phyloP scores from a whole-genome alignment of 345 rosid species.

The Punica granatum region DNA sequence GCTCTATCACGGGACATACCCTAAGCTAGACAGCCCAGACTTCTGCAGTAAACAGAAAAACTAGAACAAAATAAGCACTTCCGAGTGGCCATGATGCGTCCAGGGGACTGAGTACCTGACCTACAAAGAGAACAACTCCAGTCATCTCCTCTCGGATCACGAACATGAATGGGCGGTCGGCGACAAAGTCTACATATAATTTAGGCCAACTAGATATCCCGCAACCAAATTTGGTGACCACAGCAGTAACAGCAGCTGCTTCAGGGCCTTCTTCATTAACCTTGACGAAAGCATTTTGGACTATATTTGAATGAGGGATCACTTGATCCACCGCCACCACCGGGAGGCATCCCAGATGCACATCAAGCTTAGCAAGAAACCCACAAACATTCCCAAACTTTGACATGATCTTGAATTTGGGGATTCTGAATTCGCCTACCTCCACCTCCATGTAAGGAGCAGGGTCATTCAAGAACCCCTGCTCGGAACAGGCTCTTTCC shows the following conservation, averaged over 20 bases:
- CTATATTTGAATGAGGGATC: not conserved
- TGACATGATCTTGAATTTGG: constrained; percentile 7
- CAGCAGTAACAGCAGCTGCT: constrained; percentile 9
- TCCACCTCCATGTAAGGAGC: not conserved
- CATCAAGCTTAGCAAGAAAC: constrained; percentile 2
- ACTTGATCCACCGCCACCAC: not conserved
- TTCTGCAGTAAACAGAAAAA: too few relatives aligned
- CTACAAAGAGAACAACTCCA: constrained; percentile 5
- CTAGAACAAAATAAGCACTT: too few relatives aligned
- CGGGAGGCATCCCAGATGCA: not conserved
- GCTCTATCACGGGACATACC: too few relatives aligned
- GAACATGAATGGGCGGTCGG: constrained; percentile 17
- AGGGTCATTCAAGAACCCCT: not conserved
- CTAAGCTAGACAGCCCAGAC: too few relatives aligned
- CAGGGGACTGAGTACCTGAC: constrained; percentile 10
- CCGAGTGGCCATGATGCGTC: too few relatives aligned
- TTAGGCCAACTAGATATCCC: not conserved
- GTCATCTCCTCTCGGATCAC: constrained; percentile 12
- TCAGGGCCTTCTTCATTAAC: constrained; percentile 15
- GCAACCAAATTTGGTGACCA: too few relatives aligned
- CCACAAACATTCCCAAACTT: constrained; percentile 3
- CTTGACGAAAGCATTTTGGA: constrained; percentile 12
- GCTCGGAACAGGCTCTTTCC: constrained; percentile 1
- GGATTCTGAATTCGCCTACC: constrained; percentile 1
- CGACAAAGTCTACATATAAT: constrained; percentile 6